A percentile compares a stretch with the other conserved stretches of the same genome.
Evolutionary conservation across 176 grass and related monocot genomes (phyloP).

Genomic region (Cenchrus purpureus): DNA sequence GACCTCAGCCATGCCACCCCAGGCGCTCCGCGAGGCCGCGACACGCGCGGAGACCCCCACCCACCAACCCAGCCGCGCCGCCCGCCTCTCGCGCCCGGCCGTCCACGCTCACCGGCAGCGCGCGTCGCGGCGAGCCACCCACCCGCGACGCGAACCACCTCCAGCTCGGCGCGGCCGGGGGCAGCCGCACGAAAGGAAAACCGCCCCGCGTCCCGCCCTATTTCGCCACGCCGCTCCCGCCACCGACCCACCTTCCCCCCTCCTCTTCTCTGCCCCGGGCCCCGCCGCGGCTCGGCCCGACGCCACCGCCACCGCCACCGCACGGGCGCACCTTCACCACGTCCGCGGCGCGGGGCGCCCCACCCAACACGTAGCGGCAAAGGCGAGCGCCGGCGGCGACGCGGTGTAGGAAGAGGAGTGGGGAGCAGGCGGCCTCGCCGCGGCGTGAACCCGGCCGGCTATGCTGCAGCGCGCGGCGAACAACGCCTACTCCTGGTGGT

Average conservation of each 20-base stretch:
- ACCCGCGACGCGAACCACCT: background rate
- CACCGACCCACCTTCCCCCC: constrained; percentile 15
- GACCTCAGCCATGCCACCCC: background rate
- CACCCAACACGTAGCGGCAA: background rate
- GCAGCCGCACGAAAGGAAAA: constrained; percentile 13
- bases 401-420: background rate
- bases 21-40: background rate
- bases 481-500: constrained; percentile 97
- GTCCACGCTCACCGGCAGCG: background rate
- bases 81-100: constrained; percentile 23
- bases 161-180: background rate
- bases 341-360: background rate
- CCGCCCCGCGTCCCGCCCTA: constrained; percentile 19
- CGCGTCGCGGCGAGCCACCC: background rate
- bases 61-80: background rate
- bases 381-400: background rate
- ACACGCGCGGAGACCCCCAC: background rate
- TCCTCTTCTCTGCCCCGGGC: background rate
- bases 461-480: constrained; percentile 89
- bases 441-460: constrained; percentile 33
- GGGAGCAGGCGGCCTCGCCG: constrained; percentile 18
- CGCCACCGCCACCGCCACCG: background rate
- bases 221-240: constrained; percentile 48
- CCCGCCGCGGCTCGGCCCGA: background rate
- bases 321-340: background rate